Conservation (phyloP, 257 asterid species). For the Salvia rosmarinus region DNA sequence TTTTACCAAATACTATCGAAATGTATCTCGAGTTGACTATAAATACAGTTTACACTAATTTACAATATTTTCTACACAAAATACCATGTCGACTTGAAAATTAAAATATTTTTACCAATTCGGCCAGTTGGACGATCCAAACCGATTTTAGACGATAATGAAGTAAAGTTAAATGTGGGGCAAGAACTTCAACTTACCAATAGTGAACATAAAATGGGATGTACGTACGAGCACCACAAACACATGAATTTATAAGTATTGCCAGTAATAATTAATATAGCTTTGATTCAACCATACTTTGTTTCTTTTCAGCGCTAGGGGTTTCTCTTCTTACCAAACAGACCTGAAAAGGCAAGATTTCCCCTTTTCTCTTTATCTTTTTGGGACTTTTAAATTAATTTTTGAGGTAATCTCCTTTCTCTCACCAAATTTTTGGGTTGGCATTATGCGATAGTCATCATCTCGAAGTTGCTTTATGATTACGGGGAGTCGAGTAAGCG, state of each 20-base stretch:
- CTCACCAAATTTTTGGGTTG: constrained; percentile 31
- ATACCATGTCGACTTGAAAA: too few species aligned
- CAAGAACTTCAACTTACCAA: too few species aligned
- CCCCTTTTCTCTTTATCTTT: neutral
- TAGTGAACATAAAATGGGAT: too few species aligned
- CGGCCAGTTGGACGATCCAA: too few species aligned
- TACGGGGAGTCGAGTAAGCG: constrained; percentile 9
- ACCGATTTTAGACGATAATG: too few species aligned
- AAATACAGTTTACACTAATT: too few species aligned
- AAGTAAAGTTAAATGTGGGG: neutral
- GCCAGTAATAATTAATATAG: neutral
- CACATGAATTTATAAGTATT: too few species aligned
- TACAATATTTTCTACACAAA: too few species aligned
- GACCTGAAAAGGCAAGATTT: neutral
- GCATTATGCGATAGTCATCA: constrained; percentile 27
- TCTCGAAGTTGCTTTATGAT: neutral
- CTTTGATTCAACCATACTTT: neutral
- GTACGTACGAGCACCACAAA: too few species aligned
- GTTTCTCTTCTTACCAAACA: neutral
- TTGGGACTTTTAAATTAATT: neutral
- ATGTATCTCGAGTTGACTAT: too few species aligned
- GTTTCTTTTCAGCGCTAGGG: neutral
- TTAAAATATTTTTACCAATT: too few species aligned
- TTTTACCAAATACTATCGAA: too few species aligned
- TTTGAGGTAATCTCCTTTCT: neutral